Conservation (phyloP, 768 basidiomycete genomes). For the Leccinum aurantiacum region DNA sequence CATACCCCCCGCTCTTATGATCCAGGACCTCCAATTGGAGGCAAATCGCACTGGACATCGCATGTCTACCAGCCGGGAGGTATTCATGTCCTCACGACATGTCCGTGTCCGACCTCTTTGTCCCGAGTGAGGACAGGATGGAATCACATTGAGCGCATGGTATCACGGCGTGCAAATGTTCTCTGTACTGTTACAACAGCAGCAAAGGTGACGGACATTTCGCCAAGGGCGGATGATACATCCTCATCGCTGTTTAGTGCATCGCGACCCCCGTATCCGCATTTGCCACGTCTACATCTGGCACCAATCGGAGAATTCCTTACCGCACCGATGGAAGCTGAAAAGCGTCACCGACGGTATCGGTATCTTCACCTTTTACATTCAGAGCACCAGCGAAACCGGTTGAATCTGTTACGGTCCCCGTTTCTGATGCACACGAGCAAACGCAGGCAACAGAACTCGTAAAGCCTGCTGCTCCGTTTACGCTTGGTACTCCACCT, state of each 20-base stretch:
- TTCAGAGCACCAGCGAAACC: slow-evolving; percentile 29
- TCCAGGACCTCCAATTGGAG: too few species aligned
- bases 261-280: slow-evolving; percentile 7
- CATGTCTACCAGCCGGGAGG: too few species aligned
- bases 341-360: slow-evolving; percentile 11
- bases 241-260: slow-evolving; percentile 13
- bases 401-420: slow-evolving; percentile 16
- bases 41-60: too few species aligned
- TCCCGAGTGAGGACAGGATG: slow-evolving; percentile 19
- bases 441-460: slow-evolving; percentile 6
- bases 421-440: slow-evolving; percentile 11
- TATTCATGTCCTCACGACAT: too few species aligned
- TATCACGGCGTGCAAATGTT: slow-evolving; percentile 52
- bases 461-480: slow-evolving; percentile 8
- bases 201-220: too few species aligned
- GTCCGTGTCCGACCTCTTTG: too few species aligned
- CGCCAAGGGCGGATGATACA: slow-evolving; percentile 7
- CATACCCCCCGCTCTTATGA: too few species aligned
- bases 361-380: slow-evolving; percentile 24
- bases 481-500: slow-evolving; percentile 28
- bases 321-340: slow-evolving; percentile 19
- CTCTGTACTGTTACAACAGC: slow-evolving; percentile 40
- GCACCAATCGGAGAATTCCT: slow-evolving; percentile 6
- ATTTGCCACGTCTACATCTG: slow-evolving; percentile 10
- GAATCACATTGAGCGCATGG: slow-evolving; percentile 58